A percentile compares a stretch with the other conserved stretches of the same genome.
phyloP scores from a whole-genome alignment of 83 land plant genomes.

The Thuja plicata region DNA sequence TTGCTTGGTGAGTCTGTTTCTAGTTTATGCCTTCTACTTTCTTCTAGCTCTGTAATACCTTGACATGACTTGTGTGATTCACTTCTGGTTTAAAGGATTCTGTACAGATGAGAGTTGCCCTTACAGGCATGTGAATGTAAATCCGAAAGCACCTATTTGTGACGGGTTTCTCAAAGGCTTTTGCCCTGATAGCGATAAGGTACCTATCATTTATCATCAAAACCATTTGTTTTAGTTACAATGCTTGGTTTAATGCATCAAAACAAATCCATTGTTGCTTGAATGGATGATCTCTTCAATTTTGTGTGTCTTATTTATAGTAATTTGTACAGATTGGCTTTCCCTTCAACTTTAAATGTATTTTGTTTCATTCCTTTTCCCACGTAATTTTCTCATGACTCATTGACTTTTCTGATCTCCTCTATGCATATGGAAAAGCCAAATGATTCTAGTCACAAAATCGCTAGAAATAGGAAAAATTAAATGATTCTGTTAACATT shows the following conservation, averaged over 20 bases:
- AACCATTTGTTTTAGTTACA: constrained; percentile 4
- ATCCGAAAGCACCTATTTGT: constrained; percentile 81
- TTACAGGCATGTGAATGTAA: constrained; percentile 94
- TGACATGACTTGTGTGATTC: background rate
- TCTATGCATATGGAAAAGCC: background rate
- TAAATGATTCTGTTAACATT: background rate
- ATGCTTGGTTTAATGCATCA: background rate
- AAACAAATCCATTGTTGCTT: background rate
- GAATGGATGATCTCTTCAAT: background rate
- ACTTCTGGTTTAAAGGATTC: constrained; percentile 51
- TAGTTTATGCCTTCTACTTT: background rate
- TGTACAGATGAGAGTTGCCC: constrained; percentile 84
- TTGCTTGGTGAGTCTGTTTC: constrained; percentile 59
- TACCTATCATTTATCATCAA: constrained; percentile 16
- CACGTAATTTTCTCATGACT: background rate
- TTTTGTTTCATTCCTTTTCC: background rate
- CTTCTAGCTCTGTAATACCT: background rate
- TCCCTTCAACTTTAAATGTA: background rate
- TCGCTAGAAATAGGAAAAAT: background rate
- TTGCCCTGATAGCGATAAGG: constrained; percentile 91
- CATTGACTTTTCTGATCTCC: background rate
- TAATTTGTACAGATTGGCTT: background rate
- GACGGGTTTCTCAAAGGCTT: constrained; percentile 94
- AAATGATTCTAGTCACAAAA: background rate
- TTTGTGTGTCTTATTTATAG: background rate